A percentile compares a stretch with the other conserved stretches of the same genome.
These are phyloP conservation scores for Calamus simplicifolius DNA, from an alignment of 176 grass and related monocot species.

Conservation along the genomic window DNA sequence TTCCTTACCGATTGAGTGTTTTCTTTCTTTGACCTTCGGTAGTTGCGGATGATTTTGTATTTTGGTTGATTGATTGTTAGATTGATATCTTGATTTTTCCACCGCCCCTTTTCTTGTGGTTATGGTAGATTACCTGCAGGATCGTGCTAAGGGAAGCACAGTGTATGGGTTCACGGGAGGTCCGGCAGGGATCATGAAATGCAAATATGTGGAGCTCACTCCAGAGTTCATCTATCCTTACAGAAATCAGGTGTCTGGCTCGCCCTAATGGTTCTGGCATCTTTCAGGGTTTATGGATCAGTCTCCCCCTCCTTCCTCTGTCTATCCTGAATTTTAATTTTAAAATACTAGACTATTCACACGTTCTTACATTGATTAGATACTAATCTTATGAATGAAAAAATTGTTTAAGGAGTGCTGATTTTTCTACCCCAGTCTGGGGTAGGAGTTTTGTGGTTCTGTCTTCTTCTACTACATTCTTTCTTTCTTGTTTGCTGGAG, in stretches of 20 bases:
- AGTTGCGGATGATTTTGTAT: constrained; percentile 1
- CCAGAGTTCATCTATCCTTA: constrained; percentile 84
- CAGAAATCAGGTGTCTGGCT: constrained; percentile 78
- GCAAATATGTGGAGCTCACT: constrained; percentile 80
- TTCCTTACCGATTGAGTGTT: neutral
- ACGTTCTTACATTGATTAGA: too few species aligned
- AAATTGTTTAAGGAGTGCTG: too few species aligned
- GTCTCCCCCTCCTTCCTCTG: too few species aligned
- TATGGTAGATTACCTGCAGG: constrained; percentile 68
- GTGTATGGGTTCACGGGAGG: constrained; percentile 93
- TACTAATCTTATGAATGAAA: too few species aligned
- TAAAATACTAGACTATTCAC: too few species aligned
- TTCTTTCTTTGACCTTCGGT: neutral
- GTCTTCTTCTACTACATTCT: too few species aligned
- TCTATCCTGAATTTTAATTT: too few species aligned
- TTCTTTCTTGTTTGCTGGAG: too few species aligned
- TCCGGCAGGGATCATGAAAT: constrained; percentile 90
- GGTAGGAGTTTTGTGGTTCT: too few species aligned
- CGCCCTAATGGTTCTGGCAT: too few species aligned
- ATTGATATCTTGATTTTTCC: neutral
- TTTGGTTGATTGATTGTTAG: neutral
- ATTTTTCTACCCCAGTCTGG: too few species aligned
- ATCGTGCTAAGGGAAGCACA: constrained; percentile 58
- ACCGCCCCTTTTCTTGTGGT: constrained; percentile 4
- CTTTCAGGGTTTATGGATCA: too few species aligned